Evolutionary conservation across 2,329 filamentous ascomycete species (phyloP), one percentile per base, ranked within the genome.

Genomic region (Talaromyces sp.): DNA sequence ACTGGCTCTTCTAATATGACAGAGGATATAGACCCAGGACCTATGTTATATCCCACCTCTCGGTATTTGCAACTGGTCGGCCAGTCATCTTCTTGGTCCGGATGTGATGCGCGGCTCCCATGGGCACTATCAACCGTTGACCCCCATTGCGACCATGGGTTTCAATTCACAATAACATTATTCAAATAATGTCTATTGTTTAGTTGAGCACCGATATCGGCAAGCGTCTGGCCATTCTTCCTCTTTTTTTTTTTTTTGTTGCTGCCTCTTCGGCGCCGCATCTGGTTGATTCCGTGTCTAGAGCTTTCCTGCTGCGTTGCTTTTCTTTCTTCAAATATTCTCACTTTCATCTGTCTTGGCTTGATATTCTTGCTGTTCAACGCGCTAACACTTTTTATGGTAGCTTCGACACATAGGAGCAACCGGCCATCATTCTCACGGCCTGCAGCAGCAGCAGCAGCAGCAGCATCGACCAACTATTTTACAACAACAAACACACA

Each of bases 361-460:
- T 46, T 46, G 21, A 19, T 8, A 46, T 9, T 12, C 9, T 46
- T 46, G 9, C 19, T 46, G 3, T 46, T 19, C 43, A 46, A 27
- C 48, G 11, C 27, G 21, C 59, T 61, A 43, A 61, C 59, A 41
- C 21, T 24, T 11, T 54, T 51, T 12, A 19, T 27, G 19, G 51
- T 46, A 75, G 70, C 67, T 74, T 65, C 74, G 70, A 64, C 70
- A 73, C 52, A 59, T 63, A 57, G 64, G 69, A 61, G 65, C 63
- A 26, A 73, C 72, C 57, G 65, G 67, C 57, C 68, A 71, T 27
- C 69, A 68, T 54, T 63, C 66, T 57, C 70, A 72, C 48, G 59
- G 38, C 59, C 66, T 69, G 8, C 60, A 51, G 51, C 19, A 46
- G 5, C 68, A 72, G 8, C 60, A 51, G 51, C 19, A 46, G 5